These are phyloP conservation scores for Trametes villosa DNA, from an alignment of 768 basidiomycete species.

Conservation along the genomic window DNA sequence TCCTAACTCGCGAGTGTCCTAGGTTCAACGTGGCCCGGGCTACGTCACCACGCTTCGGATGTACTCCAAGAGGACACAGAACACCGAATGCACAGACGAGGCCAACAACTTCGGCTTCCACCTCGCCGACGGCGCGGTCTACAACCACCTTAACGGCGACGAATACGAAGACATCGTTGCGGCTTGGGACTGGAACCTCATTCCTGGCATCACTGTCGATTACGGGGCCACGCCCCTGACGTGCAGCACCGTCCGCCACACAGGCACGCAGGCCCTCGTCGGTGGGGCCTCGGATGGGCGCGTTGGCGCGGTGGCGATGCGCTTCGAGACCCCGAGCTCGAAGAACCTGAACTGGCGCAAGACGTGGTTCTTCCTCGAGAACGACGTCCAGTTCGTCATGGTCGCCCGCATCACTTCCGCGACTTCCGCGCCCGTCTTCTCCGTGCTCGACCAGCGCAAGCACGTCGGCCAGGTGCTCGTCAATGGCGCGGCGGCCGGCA, in stretches of 20 bases:
- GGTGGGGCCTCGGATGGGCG: conserved; percentile 63
- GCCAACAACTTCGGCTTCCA: conserved; percentile 75
- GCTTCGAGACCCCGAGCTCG: conserved; percentile 63
- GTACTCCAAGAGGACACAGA: conserved; percentile 59
- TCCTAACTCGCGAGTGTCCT: neutral
- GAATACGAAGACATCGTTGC: conserved; percentile 74
- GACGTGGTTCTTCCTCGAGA: conserved; percentile 68
- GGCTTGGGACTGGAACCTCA: conserved; percentile 74
- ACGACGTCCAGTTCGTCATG: conserved; percentile 65
- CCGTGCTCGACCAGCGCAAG: conserved; percentile 65
- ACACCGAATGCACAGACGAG: conserved; percentile 64
- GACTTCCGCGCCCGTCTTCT: conserved; percentile 52
- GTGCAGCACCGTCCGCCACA: conserved; percentile 47
- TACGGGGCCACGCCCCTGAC: conserved; percentile 56
- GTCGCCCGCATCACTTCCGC: conserved; percentile 53
- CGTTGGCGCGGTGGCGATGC: conserved; percentile 61
- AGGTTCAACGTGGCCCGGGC: conserved; percentile 64
- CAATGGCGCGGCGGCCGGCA: conserved; percentile 35
- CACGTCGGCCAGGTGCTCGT: conserved; percentile 46
- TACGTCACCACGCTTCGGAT: conserved; percentile 66
- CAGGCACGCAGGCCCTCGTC: conserved; percentile 57
- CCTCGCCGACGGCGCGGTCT: conserved; percentile 60
- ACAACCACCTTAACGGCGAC: conserved; percentile 61
- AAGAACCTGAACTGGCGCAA: conserved; percentile 61
- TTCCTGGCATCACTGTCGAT: conserved; percentile 70